Evolutionary conservation across 208 protist genomes (phyloP).

Genomic region (Crithidia brevicula): DNA sequence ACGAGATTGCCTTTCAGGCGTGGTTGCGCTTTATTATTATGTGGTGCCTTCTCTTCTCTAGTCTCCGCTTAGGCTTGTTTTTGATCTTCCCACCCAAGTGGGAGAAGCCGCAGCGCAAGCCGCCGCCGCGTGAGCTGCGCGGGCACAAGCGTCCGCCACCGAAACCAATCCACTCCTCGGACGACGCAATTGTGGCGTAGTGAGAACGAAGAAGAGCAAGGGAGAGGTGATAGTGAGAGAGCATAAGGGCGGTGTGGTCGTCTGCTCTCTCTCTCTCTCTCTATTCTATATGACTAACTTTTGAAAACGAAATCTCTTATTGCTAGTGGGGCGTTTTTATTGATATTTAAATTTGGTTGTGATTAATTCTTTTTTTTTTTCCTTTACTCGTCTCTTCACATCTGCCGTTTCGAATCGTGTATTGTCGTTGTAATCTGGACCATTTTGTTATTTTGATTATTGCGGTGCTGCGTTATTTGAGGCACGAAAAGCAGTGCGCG

Average conservation of each 20-base stretch:
- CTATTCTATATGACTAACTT: background rate
- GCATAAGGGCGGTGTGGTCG: background rate
- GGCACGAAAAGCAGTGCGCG: too few species aligned
- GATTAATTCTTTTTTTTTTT: background rate
- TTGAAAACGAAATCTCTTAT: too few species aligned
- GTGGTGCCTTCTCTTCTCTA: slow-evolving; percentile 81
- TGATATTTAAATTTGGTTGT: background rate
- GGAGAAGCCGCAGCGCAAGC: slow-evolving; percentile 73
- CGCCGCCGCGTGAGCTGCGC: slow-evolving; percentile 57
- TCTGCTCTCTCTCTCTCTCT: background rate
- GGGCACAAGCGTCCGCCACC: slow-evolving; percentile 47
- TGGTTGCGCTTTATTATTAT: slow-evolving; percentile 90
- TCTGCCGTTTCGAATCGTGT: slow-evolving; percentile 1
- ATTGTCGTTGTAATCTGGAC: background rate
- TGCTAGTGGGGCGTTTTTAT: too few species aligned
- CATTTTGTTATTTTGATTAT: slow-evolving; percentile 13
- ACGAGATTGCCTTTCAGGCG: slow-evolving; percentile 83
- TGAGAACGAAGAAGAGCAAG: background rate
- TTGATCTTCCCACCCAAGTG: slow-evolving; percentile 83
- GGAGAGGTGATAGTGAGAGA: background rate
- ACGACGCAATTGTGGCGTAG: slow-evolving; percentile 38
- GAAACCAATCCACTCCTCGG: slow-evolving; percentile 58
- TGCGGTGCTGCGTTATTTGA: too few species aligned
- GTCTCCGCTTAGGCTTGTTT: slow-evolving; percentile 72
- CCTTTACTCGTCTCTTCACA: background rate